A percentile compares a stretch with the other conserved stretches of the same genome.
Conservation (phyloP, 2,329 filamentous ascomycete species). For the Shiraia bambusicola region DNA sequence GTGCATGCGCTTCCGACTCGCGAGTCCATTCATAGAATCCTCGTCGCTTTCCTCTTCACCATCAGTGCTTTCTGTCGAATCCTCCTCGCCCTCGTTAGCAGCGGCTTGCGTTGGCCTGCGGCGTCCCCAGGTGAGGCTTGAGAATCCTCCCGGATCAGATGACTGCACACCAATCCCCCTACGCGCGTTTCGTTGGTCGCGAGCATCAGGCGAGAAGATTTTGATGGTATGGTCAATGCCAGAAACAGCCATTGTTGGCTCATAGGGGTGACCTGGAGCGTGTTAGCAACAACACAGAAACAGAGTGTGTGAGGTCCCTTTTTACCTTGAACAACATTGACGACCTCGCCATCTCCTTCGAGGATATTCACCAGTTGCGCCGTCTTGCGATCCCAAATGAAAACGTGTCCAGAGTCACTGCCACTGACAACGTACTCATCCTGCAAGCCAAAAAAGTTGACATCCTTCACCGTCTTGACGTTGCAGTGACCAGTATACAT, state of each 20-base stretch:
- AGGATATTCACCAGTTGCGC: slow-evolving; percentile 64
- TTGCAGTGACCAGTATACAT: slow-evolving; percentile 67
- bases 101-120: slow-evolving; percentile 9
- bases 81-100: slow-evolving; percentile 7
- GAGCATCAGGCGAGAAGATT: slow-evolving; percentile 64
- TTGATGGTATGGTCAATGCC: slow-evolving; percentile 71
- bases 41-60: slow-evolving; percentile 39
- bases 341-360: slow-evolving; percentile 67
- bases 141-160: slow-evolving; percentile 45
- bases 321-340: slow-evolving; percentile 67
- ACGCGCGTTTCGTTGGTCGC: slow-evolving; percentile 59
- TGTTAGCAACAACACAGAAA: slow-evolving; percentile 12
- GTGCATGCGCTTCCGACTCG: slow-evolving; percentile 60
- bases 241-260: slow-evolving; percentile 65
- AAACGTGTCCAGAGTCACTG: slow-evolving; percentile 66
- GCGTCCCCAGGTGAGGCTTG: slow-evolving; percentile 40
- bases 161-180: slow-evolving; percentile 60
- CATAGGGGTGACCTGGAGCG: slow-evolving; percentile 61
- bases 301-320: neutral
- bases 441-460: slow-evolving; percentile 66
- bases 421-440: slow-evolving; percentile 70
- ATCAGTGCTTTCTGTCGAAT: slow-evolving; percentile 11
- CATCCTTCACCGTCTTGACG: slow-evolving; percentile 67
- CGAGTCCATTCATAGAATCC: slow-evolving; percentile 50
- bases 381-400: slow-evolving; percentile 69